phyloP scores from a whole-genome alignment of 2,329 filamentous ascomycete genomes.

The Clonostachys chloroleuca region DNA sequence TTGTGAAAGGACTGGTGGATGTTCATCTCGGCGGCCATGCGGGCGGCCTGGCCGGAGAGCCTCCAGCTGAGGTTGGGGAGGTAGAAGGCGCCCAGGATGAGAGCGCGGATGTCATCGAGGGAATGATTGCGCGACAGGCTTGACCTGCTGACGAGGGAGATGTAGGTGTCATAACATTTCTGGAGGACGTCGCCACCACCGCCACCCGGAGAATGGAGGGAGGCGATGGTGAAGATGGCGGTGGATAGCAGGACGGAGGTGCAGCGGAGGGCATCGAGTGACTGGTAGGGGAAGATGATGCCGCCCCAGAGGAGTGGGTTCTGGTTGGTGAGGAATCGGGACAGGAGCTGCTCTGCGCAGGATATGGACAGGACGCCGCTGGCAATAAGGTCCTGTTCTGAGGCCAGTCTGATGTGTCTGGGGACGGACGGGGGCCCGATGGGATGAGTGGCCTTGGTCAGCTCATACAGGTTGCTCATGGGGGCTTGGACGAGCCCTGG shows the following conservation, averaged over 20 bases:
- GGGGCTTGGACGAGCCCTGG: slow-evolving; percentile 6
- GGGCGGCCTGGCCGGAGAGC: slow-evolving; percentile 51
- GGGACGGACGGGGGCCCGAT: background rate
- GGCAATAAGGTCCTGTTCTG: slow-evolving; percentile 39
- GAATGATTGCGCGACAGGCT: slow-evolving; percentile 55
- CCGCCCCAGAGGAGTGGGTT: slow-evolving; percentile 44
- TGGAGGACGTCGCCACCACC: slow-evolving; percentile 19
- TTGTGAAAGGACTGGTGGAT: slow-evolving; percentile 47
- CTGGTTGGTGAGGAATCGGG: slow-evolving; percentile 15
- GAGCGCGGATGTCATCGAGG: slow-evolving; percentile 52
- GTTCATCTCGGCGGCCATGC: slow-evolving; percentile 52
- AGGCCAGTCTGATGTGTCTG: background rate
- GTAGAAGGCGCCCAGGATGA: slow-evolving; percentile 62
- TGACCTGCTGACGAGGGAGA: slow-evolving; percentile 48
- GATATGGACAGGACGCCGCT: slow-evolving; percentile 36
- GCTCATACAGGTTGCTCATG: slow-evolving; percentile 10
- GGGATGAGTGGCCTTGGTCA: slow-evolving; percentile 7
- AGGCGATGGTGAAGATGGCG: slow-evolving; percentile 53
- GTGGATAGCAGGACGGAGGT: slow-evolving; percentile 52
- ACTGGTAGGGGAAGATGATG: slow-evolving; percentile 42
- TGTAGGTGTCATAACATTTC: slow-evolving; percentile 51
- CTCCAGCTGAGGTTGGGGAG: slow-evolving; percentile 58
- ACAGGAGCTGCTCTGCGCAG: slow-evolving; percentile 44
- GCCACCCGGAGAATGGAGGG: slow-evolving; percentile 52
- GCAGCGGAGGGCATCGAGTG: slow-evolving; percentile 43